phyloP scores from a whole-genome alignment of 352 stramenopile genomes.

The Elongisporangium anandrum region DNA sequence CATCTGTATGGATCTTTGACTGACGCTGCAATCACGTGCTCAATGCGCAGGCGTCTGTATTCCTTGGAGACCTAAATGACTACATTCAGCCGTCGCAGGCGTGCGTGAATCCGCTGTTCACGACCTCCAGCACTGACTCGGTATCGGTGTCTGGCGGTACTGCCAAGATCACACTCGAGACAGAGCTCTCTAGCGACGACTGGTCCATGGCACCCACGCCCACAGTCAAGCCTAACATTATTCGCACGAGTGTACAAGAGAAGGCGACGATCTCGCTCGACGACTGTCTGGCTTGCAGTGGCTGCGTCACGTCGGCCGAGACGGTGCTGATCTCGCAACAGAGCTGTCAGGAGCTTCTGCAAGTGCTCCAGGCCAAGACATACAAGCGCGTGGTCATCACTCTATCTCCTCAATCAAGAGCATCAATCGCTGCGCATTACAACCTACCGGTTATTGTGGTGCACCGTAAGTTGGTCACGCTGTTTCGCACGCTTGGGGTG shows the following conservation, averaged over 20 bases:
- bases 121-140: slow-evolving; percentile 21
- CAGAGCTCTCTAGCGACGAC: slow-evolving; percentile 60
- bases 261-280: slow-evolving; percentile 93
- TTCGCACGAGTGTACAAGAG: slow-evolving; percentile 66
- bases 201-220: slow-evolving; percentile 32
- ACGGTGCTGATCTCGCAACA: slow-evolving; percentile 97
- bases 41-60: slow-evolving; percentile 75
- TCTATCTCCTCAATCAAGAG: slow-evolving; percentile 84
- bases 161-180: slow-evolving; percentile 75
- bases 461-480: slow-evolving; percentile 72
- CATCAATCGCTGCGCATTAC: slow-evolving; percentile 85
- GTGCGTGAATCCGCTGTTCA: slow-evolving; percentile 93
- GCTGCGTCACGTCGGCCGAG: slow-evolving; percentile 97
- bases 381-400: slow-evolving; percentile 79
- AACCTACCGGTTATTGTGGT: slow-evolving; percentile 50
- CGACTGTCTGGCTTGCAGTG: slow-evolving; percentile 96
- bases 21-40: neutral
- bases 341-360: slow-evolving; percentile 88
- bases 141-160: neutral
- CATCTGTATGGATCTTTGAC: neutral
- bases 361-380: slow-evolving; percentile 36
- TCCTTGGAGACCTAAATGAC: slow-evolving; percentile 92
- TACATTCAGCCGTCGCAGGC: slow-evolving; percentile 93
- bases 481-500: slow-evolving; percentile 82
- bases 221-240: slow-evolving; percentile 55